These are phyloP conservation scores for Fusarium succisae DNA, from an alignment of 2,329 filamentous ascomycete species.

Conservation along the genomic window DNA sequence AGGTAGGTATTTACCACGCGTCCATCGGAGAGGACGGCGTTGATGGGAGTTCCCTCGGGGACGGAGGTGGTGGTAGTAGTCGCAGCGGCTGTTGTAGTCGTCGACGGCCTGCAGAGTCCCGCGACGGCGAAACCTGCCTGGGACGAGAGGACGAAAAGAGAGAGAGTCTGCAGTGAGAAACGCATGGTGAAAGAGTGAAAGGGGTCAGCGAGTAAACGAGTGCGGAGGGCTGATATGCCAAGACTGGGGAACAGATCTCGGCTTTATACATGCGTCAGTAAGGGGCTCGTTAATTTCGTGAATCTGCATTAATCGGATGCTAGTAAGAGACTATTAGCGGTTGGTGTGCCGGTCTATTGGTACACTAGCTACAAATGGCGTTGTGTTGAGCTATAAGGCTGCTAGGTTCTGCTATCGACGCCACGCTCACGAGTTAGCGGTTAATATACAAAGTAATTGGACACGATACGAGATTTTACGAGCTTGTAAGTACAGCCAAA, in stretches of 20 bases:
- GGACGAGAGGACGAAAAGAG: fast-evolving
- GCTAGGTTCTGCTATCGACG: neutral
- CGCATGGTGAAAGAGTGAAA: neutral
- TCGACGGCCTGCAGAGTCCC: neutral
- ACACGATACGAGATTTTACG: fast-evolving
- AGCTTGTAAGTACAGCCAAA: neutral
- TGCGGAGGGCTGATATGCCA: neutral
- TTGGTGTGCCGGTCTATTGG: neutral
- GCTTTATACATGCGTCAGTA: neutral
- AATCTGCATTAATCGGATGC: neutral
- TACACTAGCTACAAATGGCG: neutral
- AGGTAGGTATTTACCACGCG: neutral
- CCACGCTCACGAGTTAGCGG: neutral
- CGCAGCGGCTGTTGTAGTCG: neutral
- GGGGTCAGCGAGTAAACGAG: neutral
- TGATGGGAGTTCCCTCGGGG: neutral
- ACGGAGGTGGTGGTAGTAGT: neutral
- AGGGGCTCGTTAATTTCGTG: neutral
- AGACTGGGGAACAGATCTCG: neutral
- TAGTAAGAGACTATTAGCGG: neutral
- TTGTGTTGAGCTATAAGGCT: neutral
- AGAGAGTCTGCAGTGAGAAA: fast-evolving
- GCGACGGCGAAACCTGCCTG: neutral
- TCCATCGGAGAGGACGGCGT: neutral
- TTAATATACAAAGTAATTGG: neutral